Evolutionary conservation across 495 filamentous ascomycete genomes (phyloP).

Genomic region (Penicillium angulare): DNA sequence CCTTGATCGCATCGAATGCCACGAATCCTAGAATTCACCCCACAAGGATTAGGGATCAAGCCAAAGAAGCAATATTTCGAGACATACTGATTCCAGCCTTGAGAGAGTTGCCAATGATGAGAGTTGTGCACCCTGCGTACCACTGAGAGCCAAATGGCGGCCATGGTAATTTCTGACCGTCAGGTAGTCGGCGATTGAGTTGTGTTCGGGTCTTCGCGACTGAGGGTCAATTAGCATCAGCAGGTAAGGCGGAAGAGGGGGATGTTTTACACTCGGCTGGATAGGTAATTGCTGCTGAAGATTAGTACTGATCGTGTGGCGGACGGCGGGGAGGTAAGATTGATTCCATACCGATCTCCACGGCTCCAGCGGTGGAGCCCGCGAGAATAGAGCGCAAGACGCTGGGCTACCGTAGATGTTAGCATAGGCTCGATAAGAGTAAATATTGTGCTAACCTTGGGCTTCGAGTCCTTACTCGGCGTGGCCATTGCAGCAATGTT

Average conservation of each 20-base stretch:
- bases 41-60: not conserved
- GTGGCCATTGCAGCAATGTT: constrained; percentile 37
- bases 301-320: constrained; percentile 23
- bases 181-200: constrained; percentile 80
- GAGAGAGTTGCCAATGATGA: constrained; percentile 93
- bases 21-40: constrained; percentile 70
- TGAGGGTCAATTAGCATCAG: constrained; percentile 28
- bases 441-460: constrained; percentile 37
- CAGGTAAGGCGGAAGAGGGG: not conserved
- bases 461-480: constrained; percentile 37
- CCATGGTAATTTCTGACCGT: constrained; percentile 88
- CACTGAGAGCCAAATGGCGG: constrained; percentile 91
- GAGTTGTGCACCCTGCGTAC: constrained; percentile 96
- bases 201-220: constrained; percentile 95
- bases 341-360: constrained; percentile 79
- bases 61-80: not conserved
- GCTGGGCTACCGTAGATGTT: constrained; percentile 59
- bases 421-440: constrained; percentile 5
- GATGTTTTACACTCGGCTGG: constrained; percentile 78
- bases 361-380: constrained; percentile 84
- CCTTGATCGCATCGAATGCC: constrained; percentile 91
- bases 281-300: constrained; percentile 79
- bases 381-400: constrained; percentile 82
- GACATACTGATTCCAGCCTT: constrained; percentile 90
- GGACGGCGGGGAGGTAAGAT: no score